Evolutionary conservation across 768 basidiomycete genomes (phyloP), one percentile per base, ranked within the genome.

Genomic region (Russula vinacea): DNA sequence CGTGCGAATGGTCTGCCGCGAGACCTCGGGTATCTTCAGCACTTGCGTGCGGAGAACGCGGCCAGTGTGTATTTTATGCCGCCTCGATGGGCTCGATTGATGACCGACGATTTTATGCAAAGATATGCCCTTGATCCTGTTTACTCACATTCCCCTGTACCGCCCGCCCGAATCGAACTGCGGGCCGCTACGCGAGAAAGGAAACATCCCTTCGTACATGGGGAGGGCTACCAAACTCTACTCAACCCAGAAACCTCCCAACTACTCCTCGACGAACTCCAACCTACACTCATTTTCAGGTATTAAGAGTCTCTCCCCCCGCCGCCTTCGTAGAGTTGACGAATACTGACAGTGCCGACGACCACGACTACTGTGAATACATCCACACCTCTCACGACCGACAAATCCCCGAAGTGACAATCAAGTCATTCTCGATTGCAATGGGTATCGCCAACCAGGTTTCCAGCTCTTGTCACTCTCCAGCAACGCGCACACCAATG

Each of bases 321-420:
- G 10, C 45, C 24, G 14, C 24, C n/a, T 29, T 19, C 17, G 19
- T 19, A 37, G 8, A 19, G 24, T 19, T 59, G 24, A 59, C n/a
- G 16, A 29, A 59, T 8, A 17, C 14, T 44, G 50, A 53, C 63
- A 93, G 91, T 68, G 96, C 92, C 6, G 94, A 98, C 74, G 94
- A 98, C 71, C 94, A 97, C 73, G 96, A 98, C 70, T 93, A 95
- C 68, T 98, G 96, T 74, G 91, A 91, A 77, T 84, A 86, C 71
- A 78, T 78, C 72, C 84, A 87, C 73, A 68, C 75, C 67, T 72
- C 74, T 58, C 66, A 66, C 60, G 65, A 64, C n/a, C 64, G 64
- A 40, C n/a, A 39, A 33, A 76, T 84, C 14, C 82, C 80, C 56
- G 95, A 98, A 76, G 81, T 95, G 22, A 90, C 92, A 0, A 83